A percentile compares a stretch with the other conserved stretches of the same genome.
Evolutionary conservation across 1,284 basidiomycete genomes (phyloP).

Genomic region (Exsudoporus floridanus): DNA sequence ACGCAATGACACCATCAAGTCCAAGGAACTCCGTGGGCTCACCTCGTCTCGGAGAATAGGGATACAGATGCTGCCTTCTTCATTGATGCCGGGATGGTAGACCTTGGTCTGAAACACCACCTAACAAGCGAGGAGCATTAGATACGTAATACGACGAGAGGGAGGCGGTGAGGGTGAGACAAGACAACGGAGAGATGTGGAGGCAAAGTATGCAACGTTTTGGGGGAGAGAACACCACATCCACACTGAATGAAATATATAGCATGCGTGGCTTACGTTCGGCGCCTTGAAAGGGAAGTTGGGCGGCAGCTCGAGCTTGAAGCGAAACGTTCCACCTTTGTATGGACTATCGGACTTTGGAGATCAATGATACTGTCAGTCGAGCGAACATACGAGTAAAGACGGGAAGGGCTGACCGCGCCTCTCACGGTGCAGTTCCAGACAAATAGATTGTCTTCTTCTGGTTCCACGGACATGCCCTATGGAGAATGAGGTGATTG

Average conservation of each 20-base stretch:
- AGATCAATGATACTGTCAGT: constrained; percentile 2
- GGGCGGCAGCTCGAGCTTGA: constrained; percentile 67
- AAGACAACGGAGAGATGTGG: constrained; percentile 5
- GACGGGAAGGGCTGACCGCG: constrained; percentile 50
- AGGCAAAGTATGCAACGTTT: constrained; percentile 26
- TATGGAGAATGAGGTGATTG: constrained; percentile 30
- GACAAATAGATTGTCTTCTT: constrained; percentile 72
- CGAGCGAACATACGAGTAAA: constrained; percentile 2
- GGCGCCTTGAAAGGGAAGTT: constrained; percentile 93
- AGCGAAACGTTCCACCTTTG: constrained; percentile 79
- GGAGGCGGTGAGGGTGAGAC: neutral
- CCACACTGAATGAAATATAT: neutral
- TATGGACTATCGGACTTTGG: constrained; percentile 76
- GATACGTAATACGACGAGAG: constrained; percentile 24
- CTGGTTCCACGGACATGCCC: constrained; percentile 62
- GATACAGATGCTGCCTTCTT: constrained; percentile 83
- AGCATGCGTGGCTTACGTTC: constrained; percentile 47
- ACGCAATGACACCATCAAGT: neutral
- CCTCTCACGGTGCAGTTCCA: constrained; percentile 82
- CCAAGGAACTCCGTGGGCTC: constrained; percentile 28
- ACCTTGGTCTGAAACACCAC: constrained; percentile 86
- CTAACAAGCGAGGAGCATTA: constrained; percentile 41
- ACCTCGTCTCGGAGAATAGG: constrained; percentile 82
- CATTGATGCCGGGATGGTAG: constrained; percentile 92
- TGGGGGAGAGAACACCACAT: constrained; percentile 18